These are phyloP conservation scores for Exobasidium cylindrosporum DNA, from an alignment of 1,284 basidiomycete species.

Conservation along the genomic window DNA sequence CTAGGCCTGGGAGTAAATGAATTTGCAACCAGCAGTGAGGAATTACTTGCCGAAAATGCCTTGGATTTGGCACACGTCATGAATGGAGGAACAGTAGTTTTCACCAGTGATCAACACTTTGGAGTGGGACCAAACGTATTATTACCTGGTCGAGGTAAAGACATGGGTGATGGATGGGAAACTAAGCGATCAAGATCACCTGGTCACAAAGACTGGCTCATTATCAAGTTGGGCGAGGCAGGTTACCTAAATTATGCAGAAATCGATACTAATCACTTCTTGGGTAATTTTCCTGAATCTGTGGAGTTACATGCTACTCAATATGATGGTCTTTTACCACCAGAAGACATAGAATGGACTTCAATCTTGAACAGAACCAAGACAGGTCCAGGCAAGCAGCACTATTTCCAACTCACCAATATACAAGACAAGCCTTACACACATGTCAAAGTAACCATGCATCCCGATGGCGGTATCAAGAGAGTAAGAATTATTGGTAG, in stretches of 20 bases:
- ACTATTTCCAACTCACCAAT: slow-evolving; percentile 78
- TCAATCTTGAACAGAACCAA: slow-evolving; percentile 72
- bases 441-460: slow-evolving; percentile 83
- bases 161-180: slow-evolving; percentile 99
- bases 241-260: slow-evolving; percentile 75
- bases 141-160: slow-evolving; percentile 77
- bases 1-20: slow-evolving; percentile 54
- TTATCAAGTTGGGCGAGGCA: slow-evolving; percentile 69
- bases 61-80: slow-evolving; percentile 87
- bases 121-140: slow-evolving; percentile 87
- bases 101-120: slow-evolving; percentile 81
- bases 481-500: slow-evolving; percentile 78
- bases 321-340: slow-evolving; percentile 6
- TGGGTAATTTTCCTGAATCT: slow-evolving; percentile 87
- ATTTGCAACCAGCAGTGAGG: slow-evolving; percentile 23
- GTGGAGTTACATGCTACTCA: slow-evolving; percentile 69
- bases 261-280: slow-evolving; percentile 92
- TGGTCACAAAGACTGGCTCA: slow-evolving; percentile 83
- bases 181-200: slow-evolving; percentile 79
- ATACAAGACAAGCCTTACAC: slow-evolving; percentile 63
- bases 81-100: slow-evolving; percentile 78
- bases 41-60: slow-evolving; percentile 55
- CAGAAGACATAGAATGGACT: slow-evolving; percentile 63
- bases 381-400: slow-evolving; percentile 83
- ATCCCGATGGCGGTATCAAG: slow-evolving; percentile 94